These are phyloP conservation scores for Kokia cookei DNA, from an alignment of 441 rosid species.

Conservation along the genomic window DNA sequence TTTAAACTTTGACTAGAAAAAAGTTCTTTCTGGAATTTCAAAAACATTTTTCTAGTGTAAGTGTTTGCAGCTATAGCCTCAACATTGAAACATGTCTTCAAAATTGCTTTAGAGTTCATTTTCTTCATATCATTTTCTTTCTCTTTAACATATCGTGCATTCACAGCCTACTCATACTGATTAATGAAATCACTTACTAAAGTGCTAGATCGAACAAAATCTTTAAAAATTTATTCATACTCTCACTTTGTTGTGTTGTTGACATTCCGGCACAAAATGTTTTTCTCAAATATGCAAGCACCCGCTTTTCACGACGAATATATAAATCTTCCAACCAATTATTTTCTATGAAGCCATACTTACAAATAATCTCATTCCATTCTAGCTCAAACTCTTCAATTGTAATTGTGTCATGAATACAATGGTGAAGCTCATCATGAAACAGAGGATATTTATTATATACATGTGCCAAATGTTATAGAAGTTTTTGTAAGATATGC, in stretches of 20 bases:
- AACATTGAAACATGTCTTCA: background rate
- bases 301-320: background rate
- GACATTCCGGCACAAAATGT: background rate
- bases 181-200: background rate
- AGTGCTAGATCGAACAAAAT: no score
- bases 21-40: no score
- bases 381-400: no score
- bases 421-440: no score
- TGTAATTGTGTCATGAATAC: no score
- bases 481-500: background rate
- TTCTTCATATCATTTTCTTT: background rate
- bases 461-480: no score
- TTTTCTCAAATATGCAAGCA: background rate
- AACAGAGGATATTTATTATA: no score
- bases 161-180: background rate
- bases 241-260: background rate
- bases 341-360: no score
- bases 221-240: background rate
- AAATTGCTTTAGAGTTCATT: background rate
- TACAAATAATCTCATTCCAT: no score
- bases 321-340: no score
- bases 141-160: background rate
- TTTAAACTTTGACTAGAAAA: no score
- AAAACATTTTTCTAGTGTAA: no score
- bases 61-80: background rate